These are phyloP conservation scores for Pseudozyma sp. DNA, from an alignment of 1,284 basidiomycete genomes.

Conservation along the genomic window DNA sequence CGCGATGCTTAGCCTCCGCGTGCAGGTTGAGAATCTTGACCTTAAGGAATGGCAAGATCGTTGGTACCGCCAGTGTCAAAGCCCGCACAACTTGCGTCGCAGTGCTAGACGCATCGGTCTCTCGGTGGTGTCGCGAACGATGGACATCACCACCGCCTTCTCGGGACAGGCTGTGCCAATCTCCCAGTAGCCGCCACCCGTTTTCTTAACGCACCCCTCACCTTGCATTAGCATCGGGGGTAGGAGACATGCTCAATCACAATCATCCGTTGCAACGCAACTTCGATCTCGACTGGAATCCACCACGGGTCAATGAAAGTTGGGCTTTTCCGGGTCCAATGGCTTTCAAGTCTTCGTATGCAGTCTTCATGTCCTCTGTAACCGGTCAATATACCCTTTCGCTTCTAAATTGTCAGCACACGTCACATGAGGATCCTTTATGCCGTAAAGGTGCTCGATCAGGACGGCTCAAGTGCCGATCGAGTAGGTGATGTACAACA, in stretches of 20 bases:
- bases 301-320: slow-evolving; percentile 12
- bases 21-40: slow-evolving; percentile 34
- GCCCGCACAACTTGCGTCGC: slow-evolving; percentile 29
- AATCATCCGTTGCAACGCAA: slow-evolving; percentile 25
- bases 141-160: too few species aligned
- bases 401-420: neutral
- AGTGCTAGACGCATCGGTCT: slow-evolving; percentile 13
- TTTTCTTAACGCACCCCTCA: slow-evolving; percentile 1
- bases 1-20: slow-evolving; percentile 12
- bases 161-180: too few species aligned
- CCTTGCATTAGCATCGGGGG: neutral
- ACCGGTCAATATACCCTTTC: neutral
- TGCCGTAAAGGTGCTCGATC: too few species aligned
- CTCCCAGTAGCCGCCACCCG: too few species aligned
- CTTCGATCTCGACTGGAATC: slow-evolving; percentile 27
- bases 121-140: too few species aligned
- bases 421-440: neutral
- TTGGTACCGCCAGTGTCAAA: slow-evolving; percentile 17
- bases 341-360: neutral
- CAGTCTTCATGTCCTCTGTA: slow-evolving; percentile 1
- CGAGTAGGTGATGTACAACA: slow-evolving; percentile 53
- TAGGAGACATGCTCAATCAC: slow-evolving; percentile 16
- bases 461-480: slow-evolving; percentile 23
- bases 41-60: slow-evolving; percentile 22
- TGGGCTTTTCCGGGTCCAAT: neutral